phyloP scores from a whole-genome alignment of 1,284 basidiomycete species.

The Termitomyces sp. region DNA sequence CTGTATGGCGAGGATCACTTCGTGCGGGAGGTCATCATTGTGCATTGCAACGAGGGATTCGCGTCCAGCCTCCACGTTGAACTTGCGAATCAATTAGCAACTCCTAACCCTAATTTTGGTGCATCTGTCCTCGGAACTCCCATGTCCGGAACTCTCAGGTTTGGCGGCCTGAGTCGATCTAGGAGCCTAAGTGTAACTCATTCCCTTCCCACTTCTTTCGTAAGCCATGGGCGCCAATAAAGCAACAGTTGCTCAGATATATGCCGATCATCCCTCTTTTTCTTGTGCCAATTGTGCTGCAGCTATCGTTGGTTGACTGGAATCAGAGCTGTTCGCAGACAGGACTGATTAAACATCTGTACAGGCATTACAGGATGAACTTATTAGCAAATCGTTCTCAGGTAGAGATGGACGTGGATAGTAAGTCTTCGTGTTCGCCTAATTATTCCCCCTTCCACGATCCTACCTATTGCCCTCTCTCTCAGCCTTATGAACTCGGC shows the following conservation, averaged over 20 bases:
- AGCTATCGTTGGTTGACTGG: conserved; percentile 46
- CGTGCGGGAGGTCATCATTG: conserved; percentile 53
- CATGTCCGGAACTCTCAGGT: background rate
- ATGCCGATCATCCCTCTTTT: conserved; percentile 54
- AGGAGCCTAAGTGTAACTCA: background rate
- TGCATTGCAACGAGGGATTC: conserved; percentile 22
- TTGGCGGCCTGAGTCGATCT: background rate
- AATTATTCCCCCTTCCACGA: background rate
- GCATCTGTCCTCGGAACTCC: background rate
- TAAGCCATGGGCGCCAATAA: conserved; percentile 23
- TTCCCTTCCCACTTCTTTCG: background rate
- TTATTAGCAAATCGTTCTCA: conserved; percentile 83
- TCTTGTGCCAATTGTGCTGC: conserved; percentile 63
- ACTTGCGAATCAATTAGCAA: conserved; percentile 9
- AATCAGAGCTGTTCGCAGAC: background rate
- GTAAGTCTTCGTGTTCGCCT: conserved; percentile 33
- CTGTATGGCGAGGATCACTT: conserved; percentile 64
- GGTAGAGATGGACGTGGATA: conserved; percentile 81
- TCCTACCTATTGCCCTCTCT: background rate
- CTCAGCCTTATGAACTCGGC: conserved; percentile 73
- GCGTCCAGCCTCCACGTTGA: conserved; percentile 2
- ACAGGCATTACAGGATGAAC: conserved; percentile 78
- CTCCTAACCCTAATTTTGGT: conserved; percentile 19
- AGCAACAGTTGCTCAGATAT: conserved; percentile 49
- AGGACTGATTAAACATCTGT: background rate